phyloP scores from a whole-genome alignment of 1,284 basidiomycete species.

The Grifola frondosa region DNA sequence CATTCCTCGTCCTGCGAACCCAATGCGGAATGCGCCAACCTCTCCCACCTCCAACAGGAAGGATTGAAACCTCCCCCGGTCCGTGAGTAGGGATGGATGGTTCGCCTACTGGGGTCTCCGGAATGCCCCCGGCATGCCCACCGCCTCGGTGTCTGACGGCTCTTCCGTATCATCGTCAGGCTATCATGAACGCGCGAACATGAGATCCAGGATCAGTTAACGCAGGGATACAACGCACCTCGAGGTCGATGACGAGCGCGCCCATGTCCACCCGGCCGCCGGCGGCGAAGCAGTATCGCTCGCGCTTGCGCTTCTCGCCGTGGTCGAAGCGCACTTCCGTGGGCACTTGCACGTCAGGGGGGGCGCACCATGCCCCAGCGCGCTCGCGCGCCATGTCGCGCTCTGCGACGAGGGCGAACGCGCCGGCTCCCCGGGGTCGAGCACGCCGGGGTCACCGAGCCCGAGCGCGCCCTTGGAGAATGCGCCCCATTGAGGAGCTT shows the following conservation, averaged over 20 bases:
- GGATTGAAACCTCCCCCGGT: constrained; percentile 7
- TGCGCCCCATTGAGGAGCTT: constrained; percentile 83
- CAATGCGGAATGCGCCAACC: constrained; percentile 12
- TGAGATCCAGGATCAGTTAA: not conserved
- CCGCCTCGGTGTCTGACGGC: constrained; percentile 3
- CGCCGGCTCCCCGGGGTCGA: constrained; percentile 62
- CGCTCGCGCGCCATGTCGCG: constrained; percentile 31
- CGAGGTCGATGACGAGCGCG: constrained; percentile 79
- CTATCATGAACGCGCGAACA: not conserved
- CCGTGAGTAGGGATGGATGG: not conserved
- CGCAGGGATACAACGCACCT: constrained; percentile 39
- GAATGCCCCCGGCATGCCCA: constrained; percentile 15
- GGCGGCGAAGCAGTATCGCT: constrained; percentile 75
- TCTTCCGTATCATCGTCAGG: constrained; percentile 15
- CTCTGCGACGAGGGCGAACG: constrained; percentile 43
- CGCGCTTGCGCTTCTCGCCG: constrained; percentile 43
- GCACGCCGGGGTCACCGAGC: constrained; percentile 64
- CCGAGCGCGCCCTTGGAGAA: constrained; percentile 82
- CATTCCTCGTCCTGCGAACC: constrained; percentile 19
- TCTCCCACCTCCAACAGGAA: constrained; percentile 8
- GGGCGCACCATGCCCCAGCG: constrained; percentile 24
- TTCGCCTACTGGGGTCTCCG: not conserved
- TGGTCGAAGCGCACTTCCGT: constrained; percentile 72
- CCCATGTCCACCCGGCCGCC: constrained; percentile 90
- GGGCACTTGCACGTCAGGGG: constrained; percentile 55